These are phyloP conservation scores for Amanita pseudoporphyria DNA, from an alignment of 768 basidiomycete genomes.

Conservation along the genomic window DNA sequence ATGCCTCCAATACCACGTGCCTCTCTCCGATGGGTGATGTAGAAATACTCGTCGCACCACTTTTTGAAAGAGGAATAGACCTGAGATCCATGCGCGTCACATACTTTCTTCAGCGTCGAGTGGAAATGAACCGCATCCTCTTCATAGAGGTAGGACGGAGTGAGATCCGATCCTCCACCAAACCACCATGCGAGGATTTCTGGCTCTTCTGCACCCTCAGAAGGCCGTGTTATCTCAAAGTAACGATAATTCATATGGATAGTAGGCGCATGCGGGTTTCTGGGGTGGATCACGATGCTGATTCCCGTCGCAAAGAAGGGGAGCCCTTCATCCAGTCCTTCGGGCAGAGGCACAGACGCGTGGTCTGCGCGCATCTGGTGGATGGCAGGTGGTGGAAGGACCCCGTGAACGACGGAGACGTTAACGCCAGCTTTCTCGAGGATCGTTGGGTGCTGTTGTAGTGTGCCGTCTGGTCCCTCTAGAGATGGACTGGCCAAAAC, in stretches of 20 bases:
- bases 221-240: slow-evolving; percentile 74
- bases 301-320: slow-evolving; percentile 94
- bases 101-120: slow-evolving; percentile 60
- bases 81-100: slow-evolving; percentile 56
- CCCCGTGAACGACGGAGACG: slow-evolving; percentile 84
- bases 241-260: slow-evolving; percentile 96
- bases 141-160: slow-evolving; percentile 85
- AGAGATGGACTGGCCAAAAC: slow-evolving; percentile 53
- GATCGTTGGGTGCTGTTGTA: slow-evolving; percentile 27
- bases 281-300: slow-evolving; percentile 88
- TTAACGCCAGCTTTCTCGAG: slow-evolving; percentile 97
- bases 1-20: slow-evolving; percentile 87
- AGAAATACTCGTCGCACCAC: slow-evolving; percentile 99
- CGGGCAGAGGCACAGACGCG: slow-evolving; percentile 56
- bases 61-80: slow-evolving; percentile 79
- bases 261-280: slow-evolving; percentile 89
- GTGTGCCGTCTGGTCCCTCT: slow-evolving; percentile 17
- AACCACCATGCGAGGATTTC: slow-evolving; percentile 94
- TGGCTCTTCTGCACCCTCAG: slow-evolving; percentile 19
- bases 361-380: slow-evolving; percentile 96
- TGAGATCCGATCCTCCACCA: slow-evolving; percentile 92
- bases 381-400: slow-evolving; percentile 81
- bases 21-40: slow-evolving; percentile 80
- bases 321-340: slow-evolving; percentile 48
- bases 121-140: slow-evolving; percentile 90